Conservation (phyloP, 768 basidiomycete species). For the Gymnopilus junonius region DNA sequence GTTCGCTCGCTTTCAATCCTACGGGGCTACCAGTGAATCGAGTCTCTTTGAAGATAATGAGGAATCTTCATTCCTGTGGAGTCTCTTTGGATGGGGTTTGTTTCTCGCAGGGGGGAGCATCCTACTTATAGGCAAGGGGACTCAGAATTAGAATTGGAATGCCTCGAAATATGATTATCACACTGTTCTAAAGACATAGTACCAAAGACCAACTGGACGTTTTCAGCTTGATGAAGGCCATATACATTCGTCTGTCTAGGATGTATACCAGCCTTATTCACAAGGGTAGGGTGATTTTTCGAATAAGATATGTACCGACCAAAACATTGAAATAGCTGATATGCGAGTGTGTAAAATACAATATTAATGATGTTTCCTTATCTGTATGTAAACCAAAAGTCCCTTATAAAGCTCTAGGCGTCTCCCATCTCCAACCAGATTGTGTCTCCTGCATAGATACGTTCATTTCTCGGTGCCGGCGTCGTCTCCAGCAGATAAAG, state of each 20-base stretch:
- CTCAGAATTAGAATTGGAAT: no score
- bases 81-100: neutral
- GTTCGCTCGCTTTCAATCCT: constrained; percentile 1
- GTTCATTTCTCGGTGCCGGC: constrained; percentile 17
- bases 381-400: neutral
- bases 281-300: no score
- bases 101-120: neutral
- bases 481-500: constrained; percentile 32
- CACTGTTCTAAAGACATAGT: no score
- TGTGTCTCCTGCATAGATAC: constrained; percentile 8
- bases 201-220: no score
- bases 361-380: neutral
- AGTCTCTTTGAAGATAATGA: neutral
- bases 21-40: constrained; percentile 8
- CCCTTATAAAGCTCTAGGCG: constrained; percentile 4
- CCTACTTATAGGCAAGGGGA: no score
- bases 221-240: no score
- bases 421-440: constrained; percentile 13
- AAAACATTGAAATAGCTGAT: neutral
- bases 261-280: no score
- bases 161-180: neutral
- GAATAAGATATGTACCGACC: neutral
- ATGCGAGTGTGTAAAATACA: neutral
- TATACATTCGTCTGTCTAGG: no score
- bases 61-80: neutral